phyloP scores from a whole-genome alignment of 106 monocot species.

The Phalaenopsis equestris region DNA sequence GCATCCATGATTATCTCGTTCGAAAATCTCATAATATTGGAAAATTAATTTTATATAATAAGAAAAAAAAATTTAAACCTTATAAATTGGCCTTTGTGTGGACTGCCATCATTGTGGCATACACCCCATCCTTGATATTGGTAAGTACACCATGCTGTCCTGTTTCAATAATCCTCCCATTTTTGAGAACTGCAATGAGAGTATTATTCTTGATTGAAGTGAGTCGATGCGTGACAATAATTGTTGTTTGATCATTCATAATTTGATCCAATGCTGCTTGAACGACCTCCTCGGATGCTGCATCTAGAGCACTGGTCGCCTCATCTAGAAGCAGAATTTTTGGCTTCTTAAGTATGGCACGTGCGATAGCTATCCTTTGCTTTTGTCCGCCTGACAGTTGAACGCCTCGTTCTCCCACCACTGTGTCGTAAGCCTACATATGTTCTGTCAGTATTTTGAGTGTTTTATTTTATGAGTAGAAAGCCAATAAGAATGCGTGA shows the following conservation, averaged over 20 bases:
- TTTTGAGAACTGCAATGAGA: not conserved
- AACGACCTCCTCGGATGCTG: not conserved
- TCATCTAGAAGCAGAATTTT: constrained; percentile 1
- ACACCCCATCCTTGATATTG: constrained; percentile 1
- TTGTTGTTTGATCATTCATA: constrained; percentile 1
- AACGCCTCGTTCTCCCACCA: not conserved
- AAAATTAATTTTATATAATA: not conserved
- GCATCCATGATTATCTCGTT: not conserved
- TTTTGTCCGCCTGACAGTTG: not conserved
- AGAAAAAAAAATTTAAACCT: not conserved
- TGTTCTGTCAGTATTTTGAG: not conserved
- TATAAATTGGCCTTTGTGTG: not conserved
- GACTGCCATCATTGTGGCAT: not conserved
- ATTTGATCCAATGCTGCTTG: not conserved
- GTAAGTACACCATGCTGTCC: not conserved
- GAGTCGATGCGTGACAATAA: not conserved
- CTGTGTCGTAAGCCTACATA: constrained; percentile 1
- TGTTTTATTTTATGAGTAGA: not conserved
- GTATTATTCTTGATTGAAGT: not conserved
- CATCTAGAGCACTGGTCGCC: not conserved
- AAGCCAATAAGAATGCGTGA: not conserved
- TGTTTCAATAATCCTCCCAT: not conserved
- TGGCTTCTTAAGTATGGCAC: constrained; percentile 3
- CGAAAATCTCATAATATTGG: not conserved
- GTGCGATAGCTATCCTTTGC: constrained; percentile 4